phyloP scores from a whole-genome alignment of 169 alveolate genomes.

The Plasmodium inui region DNA sequence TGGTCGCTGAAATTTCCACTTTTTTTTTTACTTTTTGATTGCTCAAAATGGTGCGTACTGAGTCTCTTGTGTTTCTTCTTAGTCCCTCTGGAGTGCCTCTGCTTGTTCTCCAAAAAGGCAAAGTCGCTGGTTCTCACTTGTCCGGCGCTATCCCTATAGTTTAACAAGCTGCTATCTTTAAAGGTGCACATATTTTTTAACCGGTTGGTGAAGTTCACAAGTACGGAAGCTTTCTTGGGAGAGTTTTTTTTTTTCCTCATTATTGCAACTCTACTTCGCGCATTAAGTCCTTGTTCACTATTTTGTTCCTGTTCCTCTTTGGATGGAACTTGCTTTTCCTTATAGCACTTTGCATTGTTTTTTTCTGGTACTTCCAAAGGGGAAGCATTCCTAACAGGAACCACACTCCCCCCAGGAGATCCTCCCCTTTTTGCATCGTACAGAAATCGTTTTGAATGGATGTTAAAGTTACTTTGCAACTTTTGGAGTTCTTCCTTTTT shows the following conservation, averaged over 20 bases:
- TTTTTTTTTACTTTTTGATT: constrained; percentile 12
- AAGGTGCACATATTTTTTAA: constrained; percentile 30
- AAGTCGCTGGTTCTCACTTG: background rate
- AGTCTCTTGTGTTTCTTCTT: background rate
- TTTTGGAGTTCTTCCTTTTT: constrained; percentile 59
- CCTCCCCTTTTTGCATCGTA: constrained; percentile 7
- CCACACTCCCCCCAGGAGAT: background rate
- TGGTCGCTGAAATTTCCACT: constrained; percentile 63
- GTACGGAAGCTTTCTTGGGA: background rate
- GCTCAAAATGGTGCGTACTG: background rate
- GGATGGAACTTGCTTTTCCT: background rate
- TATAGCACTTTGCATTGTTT: background rate
- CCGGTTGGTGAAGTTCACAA: constrained; percentile 19
- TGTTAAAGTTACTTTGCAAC: constrained; percentile 32
- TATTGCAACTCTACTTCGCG: background rate
- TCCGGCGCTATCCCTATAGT: background rate
- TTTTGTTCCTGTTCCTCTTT: background rate
- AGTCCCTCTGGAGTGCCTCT: background rate
- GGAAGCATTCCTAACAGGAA: background rate
- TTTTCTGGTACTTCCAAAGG: background rate
- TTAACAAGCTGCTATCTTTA: constrained; percentile 7
- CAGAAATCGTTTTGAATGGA: background rate
- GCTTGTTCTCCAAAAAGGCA: background rate
- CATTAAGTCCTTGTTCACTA: background rate
- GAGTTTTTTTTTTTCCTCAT: background rate